Base-by-base conservation (phyloP, 176 grass and related monocot species). In the Thalia dealbata region DNA sequence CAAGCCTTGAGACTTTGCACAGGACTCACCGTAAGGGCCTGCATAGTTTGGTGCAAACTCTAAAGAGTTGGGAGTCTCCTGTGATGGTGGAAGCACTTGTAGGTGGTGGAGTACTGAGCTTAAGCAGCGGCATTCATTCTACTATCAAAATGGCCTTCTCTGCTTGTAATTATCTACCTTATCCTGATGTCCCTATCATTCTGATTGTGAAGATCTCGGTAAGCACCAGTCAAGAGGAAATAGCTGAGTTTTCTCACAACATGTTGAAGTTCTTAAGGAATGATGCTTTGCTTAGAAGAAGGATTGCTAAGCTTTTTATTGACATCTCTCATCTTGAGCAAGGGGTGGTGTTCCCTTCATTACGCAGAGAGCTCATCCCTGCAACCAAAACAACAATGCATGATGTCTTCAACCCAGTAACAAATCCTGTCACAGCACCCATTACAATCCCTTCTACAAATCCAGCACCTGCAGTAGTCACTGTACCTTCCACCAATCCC, bases 361-460 rank as follows among this genome's bases (percentile, higher is more conserved):
- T 56, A 64, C 69, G 78, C 16, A 74, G 69, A 69, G 67, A 58
- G 71, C 76, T 76, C 60, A 75, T 87, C 9, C 32, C 27, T 16
- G 73, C n/a, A 71, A 56, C 68, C 0, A 74, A 81, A 56, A 68
- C 77, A 28, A 86, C 79, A 30, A 69, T 38, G 19, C 88, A 60
- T 70, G 92, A 96, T 70, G 75, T 66, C 21, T 83, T 78, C 44
- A 22, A 81, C 7, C 87, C 84, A 14, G 76, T 90, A 3, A 79
- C 87, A 8, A 88, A 90, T 80, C 87, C 84, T 51, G 70, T 58
- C 13, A 72, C 82, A 26, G 72, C 80, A 21, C 78, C 67, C 14
- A 85, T 86, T 59, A 89, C 90, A 21, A 81, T 88, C 62, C 89
- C 89, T 0, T 74, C 85, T 21, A 92, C 82, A 19, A 91, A 83